Evolutionary conservation across 2,329 filamentous ascomycete genomes (phyloP), one percentile per base, ranked within the genome.

Genomic region (Trichophyton rubrum): DNA sequence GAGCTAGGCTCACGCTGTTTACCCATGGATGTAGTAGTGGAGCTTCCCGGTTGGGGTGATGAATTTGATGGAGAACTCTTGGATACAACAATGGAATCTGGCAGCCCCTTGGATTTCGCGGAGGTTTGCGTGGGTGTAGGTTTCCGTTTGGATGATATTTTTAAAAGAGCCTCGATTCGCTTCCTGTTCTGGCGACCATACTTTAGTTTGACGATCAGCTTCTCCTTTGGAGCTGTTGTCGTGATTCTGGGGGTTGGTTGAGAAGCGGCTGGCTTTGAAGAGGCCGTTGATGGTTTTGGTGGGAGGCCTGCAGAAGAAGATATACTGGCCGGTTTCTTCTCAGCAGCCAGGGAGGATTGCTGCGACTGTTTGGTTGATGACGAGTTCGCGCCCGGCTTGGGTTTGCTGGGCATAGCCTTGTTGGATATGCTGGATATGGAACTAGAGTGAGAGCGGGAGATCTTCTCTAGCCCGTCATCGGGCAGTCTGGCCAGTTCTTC

Each of bases 121-220:
- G 68, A 66, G 20, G 67, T 67, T 60, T 65, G 66, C n/a, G 67
- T 64, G 11, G 64, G 64, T 47, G 65, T 62, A 3, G 62, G 30
- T 66, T 70, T 75, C 58, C 64, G 70, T 65, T 75, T 76, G 45
- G 69, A 70, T 24, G 72, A 71, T 56, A 78, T 75, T 64, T 74
- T 77, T 20, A 78, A 69, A 17, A 78, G 68, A 35, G 68, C 74
- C 62, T 78, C 75, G 35, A 82, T 74, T n/a, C 75, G 74, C 59
- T 75, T 75, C 47, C 72, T 71, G 66, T 79, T 78, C 45, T 74
- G 68, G 66, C 77, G 80, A 15, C 78, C 77, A 66, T 81, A 82
- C 62, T 75, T 80, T 45, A 82, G 67, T 63, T 73, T 79, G 27
- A 81, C 75, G 51, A 81, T 70, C 40, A 79, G 70, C 60, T 67